phyloP scores from a whole-genome alignment of 495 filamentous ascomycete species.

The Aspergillus hancockii region DNA sequence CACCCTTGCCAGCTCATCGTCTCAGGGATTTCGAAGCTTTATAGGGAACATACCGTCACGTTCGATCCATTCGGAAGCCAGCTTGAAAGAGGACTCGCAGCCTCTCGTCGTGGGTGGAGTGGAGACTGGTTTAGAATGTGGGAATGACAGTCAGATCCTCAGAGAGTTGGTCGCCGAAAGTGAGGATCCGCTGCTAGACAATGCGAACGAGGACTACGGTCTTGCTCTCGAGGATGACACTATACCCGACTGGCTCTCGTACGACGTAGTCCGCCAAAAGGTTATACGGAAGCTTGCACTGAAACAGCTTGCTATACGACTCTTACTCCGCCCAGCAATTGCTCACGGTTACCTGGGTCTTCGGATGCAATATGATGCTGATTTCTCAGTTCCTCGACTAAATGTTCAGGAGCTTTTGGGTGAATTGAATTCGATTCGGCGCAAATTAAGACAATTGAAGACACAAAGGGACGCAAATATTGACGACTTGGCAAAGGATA shows the following conservation, averaged over 20 bases:
- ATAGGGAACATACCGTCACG: conserved; percentile 17
- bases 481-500: conserved; percentile 31
- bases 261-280: conserved; percentile 37
- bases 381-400: conserved; percentile 29
- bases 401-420: conserved; percentile 34
- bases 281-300: conserved; percentile 44
- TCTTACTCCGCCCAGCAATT: conserved; percentile 41
- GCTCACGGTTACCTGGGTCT: conserved; percentile 43
- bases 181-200: conserved; percentile 16
- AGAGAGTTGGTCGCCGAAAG: conserved; percentile 8
- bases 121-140: not conserved
- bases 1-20: conserved; percentile 14
- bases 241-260: conserved; percentile 30
- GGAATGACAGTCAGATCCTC: conserved; percentile 3
- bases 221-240: conserved; percentile 21
- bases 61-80: conserved; percentile 1
- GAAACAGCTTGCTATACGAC: conserved; percentile 45
- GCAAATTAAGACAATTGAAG: conserved; percentile 33
- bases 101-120: not conserved
- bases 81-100: not conserved
- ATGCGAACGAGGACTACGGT: conserved; percentile 18
- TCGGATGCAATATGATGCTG: conserved; percentile 34
- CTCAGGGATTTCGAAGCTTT: conserved; percentile 12
- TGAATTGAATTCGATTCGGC: conserved; percentile 34
- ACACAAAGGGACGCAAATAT: conserved; percentile 20